These are phyloP conservation scores for Clonostachys chloroleuca DNA, from an alignment of 2,329 filamentous ascomycete genomes.

Conservation along the genomic window DNA sequence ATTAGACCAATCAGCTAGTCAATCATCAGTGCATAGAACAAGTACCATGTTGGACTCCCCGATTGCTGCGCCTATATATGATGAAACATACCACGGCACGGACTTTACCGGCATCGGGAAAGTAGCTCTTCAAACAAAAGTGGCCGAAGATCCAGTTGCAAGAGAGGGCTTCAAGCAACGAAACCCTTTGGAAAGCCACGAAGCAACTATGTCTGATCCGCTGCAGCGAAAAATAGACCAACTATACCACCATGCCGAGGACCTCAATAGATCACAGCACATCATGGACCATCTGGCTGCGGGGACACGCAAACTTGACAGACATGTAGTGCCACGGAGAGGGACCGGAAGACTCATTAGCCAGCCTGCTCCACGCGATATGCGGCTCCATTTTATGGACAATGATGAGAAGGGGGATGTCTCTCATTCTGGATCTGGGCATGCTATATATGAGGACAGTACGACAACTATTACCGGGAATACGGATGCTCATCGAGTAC, in stretches of 20 bases:
- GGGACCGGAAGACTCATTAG: too few relatives aligned
- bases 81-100: background rate
- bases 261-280: conserved; percentile 24
- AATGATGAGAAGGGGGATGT: too few relatives aligned
- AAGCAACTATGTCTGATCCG: conserved; percentile 1
- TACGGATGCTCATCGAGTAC: too few relatives aligned
- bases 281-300: conserved; percentile 25
- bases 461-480: too few relatives aligned
- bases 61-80: background rate
- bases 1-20: conserved; percentile 1
- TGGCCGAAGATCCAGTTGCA: background rate
- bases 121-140: background rate
- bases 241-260: conserved; percentile 23
- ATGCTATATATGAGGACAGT: too few relatives aligned
- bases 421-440: too few relatives aligned
- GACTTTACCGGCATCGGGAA: too few relatives aligned
- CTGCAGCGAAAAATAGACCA: conserved; percentile 18
- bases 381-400: too few relatives aligned
- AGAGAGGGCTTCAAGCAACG: background rate
- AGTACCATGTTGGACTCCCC: too few relatives aligned
- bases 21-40: background rate
- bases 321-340: background rate
- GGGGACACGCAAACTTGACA: conserved; percentile 4
- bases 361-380: too few relatives aligned
- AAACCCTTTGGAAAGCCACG: background rate